phyloP scores from a whole-genome alignment of 768 basidiomycete genomes.

The Leccinum disarticulatum region DNA sequence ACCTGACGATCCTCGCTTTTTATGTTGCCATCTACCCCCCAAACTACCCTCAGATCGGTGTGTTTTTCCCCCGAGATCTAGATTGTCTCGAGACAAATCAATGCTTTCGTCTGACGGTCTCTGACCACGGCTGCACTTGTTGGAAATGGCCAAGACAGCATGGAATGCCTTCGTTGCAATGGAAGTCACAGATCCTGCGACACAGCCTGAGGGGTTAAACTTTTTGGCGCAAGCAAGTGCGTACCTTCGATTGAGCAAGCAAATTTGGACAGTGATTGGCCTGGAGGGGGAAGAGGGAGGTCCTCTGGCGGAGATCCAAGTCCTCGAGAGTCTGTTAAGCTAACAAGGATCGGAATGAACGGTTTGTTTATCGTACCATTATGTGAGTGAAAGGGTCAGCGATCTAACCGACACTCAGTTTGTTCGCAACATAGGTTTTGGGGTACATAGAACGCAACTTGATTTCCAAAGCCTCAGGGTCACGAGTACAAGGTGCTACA shows the following conservation, averaged over 20 bases:
- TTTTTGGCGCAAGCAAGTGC: constrained; percentile 32
- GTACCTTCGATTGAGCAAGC: constrained; percentile 42
- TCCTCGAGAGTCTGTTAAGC: constrained; percentile 43
- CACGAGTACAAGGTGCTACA: neutral
- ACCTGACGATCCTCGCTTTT: constrained; percentile 57
- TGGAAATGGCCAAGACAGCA: constrained; percentile 74
- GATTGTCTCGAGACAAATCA: neutral
- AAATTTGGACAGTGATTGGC: constrained; percentile 50
- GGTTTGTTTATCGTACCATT: neutral
- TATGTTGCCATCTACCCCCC: constrained; percentile 71
- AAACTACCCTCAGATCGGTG: constrained; percentile 83
- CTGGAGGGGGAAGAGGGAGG: constrained; percentile 64
- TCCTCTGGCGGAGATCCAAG: constrained; percentile 52
- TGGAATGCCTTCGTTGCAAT: constrained; percentile 62
- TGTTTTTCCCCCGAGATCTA: constrained; percentile 11
- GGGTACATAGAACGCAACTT: neutral
- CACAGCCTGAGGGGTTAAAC: constrained; percentile 12
- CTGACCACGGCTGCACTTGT: constrained; percentile 62
- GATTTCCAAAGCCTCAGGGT: neutral
- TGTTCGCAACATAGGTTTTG: neutral
- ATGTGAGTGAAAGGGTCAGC: neutral
- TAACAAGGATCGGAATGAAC: constrained; percentile 1
- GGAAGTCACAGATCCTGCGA: constrained; percentile 15
- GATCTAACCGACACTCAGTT: neutral
- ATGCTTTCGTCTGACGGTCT: too few species aligned